Conservation (phyloP, 1,284 basidiomycete genomes). For the Cryptococcus maquisensis region DNA sequence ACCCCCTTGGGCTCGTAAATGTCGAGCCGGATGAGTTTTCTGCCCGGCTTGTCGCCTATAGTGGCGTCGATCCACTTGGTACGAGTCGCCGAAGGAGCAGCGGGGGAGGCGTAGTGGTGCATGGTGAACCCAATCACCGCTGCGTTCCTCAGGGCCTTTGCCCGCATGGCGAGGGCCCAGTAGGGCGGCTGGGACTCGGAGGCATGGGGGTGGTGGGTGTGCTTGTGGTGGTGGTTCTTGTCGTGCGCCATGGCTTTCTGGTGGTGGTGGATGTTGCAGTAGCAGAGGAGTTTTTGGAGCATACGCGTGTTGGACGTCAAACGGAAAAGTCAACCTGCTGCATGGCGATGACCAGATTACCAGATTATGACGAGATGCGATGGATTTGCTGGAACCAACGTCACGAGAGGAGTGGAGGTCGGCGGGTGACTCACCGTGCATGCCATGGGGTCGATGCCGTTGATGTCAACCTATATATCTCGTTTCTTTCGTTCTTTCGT, state of each 20-base stretch:
- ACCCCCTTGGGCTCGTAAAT: slow-evolving; percentile 11
- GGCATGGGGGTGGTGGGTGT: neutral
- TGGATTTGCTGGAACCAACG: too few relatives aligned
- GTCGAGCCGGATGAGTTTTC: slow-evolving; percentile 12
- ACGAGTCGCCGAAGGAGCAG: neutral
- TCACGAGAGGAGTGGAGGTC: too few relatives aligned
- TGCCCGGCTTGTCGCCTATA: neutral
- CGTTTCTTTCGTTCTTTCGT: too few relatives aligned
- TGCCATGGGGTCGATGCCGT: too few relatives aligned
- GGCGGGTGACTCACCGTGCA: too few relatives aligned
- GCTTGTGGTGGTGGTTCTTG: neutral
- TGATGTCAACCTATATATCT: too few relatives aligned
- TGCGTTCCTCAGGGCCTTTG: slow-evolving; percentile 6
- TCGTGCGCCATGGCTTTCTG: neutral
- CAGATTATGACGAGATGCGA: too few relatives aligned
- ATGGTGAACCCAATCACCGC: slow-evolving; percentile 1
- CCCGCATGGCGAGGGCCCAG: slow-evolving; percentile 11
- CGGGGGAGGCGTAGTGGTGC: slow-evolving; percentile 9
- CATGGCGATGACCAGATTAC: too few relatives aligned
- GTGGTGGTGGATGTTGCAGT: neutral
- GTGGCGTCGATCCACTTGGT: slow-evolving; percentile 15
- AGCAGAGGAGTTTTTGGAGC: neutral
- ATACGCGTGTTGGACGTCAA: too few relatives aligned
- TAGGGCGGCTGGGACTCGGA: neutral
- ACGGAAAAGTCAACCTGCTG: too few relatives aligned